These are phyloP conservation scores for Gossypium mustelinum DNA, from an alignment of 345 rosid species.

Conservation along the genomic window DNA sequence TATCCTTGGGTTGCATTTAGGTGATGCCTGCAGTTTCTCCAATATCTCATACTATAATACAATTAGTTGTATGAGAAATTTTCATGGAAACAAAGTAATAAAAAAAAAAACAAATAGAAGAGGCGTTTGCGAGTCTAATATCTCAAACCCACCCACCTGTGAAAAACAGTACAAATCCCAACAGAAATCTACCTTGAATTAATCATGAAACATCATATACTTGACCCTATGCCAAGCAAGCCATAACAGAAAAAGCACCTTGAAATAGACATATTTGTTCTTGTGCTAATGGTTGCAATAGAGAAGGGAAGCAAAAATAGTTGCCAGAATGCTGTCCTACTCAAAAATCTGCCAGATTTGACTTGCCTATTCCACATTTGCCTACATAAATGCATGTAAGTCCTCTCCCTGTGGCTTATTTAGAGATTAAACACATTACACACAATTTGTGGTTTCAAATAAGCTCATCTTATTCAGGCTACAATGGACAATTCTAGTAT, in stretches of 20 bases:
- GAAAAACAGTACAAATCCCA: too few species aligned
- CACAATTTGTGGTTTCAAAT: slow-evolving; percentile 29
- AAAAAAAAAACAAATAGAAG: too few species aligned
- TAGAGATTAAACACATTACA: slow-evolving; percentile 26
- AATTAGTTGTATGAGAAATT: not conserved
- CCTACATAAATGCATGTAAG: slow-evolving; percentile 35
- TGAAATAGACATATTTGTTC: not conserved
- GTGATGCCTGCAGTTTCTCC: not conserved
- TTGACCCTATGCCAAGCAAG: not conserved
- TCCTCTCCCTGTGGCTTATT: slow-evolving; percentile 39
- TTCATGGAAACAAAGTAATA: not conserved
- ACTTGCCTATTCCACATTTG: slow-evolving; percentile 24
- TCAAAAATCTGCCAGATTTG: slow-evolving; percentile 23
- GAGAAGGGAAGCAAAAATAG: not conserved
- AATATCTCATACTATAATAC: not conserved
- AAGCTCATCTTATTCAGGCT: slow-evolving; percentile 37
- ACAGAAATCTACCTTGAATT: too few species aligned
- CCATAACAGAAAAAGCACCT: not conserved
- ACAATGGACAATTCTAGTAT: slow-evolving; percentile 10
- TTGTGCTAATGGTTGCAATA: not conserved
- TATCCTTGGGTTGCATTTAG: not conserved
- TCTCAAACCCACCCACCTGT: too few species aligned
- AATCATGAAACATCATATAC: too few species aligned
- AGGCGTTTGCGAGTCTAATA: too few species aligned
- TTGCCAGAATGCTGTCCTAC: slow-evolving; percentile 24